These are phyloP conservation scores for Hypoxylon sp. DNA, from an alignment of 2,329 filamentous ascomycete genomes.

Conservation along the genomic window DNA sequence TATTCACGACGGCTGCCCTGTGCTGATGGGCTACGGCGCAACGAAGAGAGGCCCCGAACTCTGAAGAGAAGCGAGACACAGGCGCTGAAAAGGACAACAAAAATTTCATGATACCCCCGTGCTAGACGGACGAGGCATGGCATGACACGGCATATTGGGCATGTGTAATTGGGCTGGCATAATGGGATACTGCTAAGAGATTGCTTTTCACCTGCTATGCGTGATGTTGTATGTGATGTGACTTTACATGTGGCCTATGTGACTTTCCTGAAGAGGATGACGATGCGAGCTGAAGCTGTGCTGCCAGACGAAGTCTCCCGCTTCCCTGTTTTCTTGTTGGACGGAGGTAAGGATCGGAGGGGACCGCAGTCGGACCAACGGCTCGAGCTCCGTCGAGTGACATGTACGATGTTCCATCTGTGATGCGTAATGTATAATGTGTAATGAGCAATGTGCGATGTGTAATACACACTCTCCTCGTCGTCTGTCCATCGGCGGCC, in stretches of 20 bases:
- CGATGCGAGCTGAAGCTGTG: background rate
- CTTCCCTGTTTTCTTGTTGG: background rate
- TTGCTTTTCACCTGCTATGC: slow-evolving; percentile 15
- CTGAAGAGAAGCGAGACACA: slow-evolving; percentile 14
- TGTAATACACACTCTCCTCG: background rate
- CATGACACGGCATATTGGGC: slow-evolving; percentile 11
- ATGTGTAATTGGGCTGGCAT: slow-evolving; percentile 16
- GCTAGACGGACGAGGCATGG: slow-evolving; percentile 21
- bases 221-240: slow-evolving; percentile 13
- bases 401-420: background rate
- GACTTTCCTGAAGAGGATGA: slow-evolving; percentile 28
- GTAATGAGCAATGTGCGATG: background rate
- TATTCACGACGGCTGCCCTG: slow-evolving; percentile 23
- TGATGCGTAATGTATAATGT: background rate
- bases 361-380: slow-evolving; percentile 7
- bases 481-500: background rate
- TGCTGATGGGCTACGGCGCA: slow-evolving; percentile 9
- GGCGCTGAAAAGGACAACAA: slow-evolving; percentile 14
- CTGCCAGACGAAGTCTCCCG: background rate
- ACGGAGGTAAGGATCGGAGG: background rate
- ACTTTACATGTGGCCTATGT: slow-evolving; percentile 8
- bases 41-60: slow-evolving; percentile 23
- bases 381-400: slow-evolving; percentile 15
- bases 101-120: slow-evolving; percentile 30
- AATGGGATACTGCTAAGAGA: slow-evolving; percentile 18